Evolutionary conservation across 306 rosid species (phyloP).

Genomic region (Datisca glomerata): DNA sequence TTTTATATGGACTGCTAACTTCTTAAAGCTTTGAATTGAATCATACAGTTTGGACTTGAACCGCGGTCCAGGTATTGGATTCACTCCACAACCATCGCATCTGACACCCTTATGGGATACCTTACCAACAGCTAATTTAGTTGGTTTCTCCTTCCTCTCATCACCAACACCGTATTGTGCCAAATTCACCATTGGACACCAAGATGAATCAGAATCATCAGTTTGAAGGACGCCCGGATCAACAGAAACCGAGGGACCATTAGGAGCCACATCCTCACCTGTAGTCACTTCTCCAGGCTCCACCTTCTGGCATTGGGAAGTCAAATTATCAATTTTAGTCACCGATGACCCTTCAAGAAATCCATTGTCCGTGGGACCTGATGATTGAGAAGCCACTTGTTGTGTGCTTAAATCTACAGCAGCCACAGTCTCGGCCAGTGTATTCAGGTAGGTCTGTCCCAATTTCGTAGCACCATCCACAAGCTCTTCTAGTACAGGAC

Average conservation of each 20-base stretch:
- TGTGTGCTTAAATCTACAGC: constrained; percentile 18
- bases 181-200: constrained; percentile 4
- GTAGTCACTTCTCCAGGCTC: constrained; percentile 14
- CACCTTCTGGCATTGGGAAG: constrained; percentile 15
- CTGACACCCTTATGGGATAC: constrained; percentile 72
- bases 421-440: constrained; percentile 18
- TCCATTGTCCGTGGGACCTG: constrained; percentile 7
- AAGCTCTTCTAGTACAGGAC: constrained; percentile 31
- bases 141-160: constrained; percentile 29
- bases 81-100: constrained; percentile 89
- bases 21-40: constrained; percentile 9
- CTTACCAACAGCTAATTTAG: constrained; percentile 36
- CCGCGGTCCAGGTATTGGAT: constrained; percentile 88
- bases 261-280: constrained; percentile 6
- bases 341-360: constrained; percentile 3
- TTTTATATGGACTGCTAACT: not conserved
- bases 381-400: constrained; percentile 12
- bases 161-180: no score
- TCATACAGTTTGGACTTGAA: constrained; percentile 79
- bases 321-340: constrained; percentile 11
- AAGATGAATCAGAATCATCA: constrained; percentile 20
- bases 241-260: constrained; percentile 10
- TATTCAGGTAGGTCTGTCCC: constrained; percentile 15
- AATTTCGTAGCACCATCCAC: constrained; percentile 29
- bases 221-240: constrained; percentile 47